Evolutionary conservation across 148 eudicot species (phyloP), one percentile per base, ranked within the genome.

Genomic region (Rhododendron mucronatum): DNA sequence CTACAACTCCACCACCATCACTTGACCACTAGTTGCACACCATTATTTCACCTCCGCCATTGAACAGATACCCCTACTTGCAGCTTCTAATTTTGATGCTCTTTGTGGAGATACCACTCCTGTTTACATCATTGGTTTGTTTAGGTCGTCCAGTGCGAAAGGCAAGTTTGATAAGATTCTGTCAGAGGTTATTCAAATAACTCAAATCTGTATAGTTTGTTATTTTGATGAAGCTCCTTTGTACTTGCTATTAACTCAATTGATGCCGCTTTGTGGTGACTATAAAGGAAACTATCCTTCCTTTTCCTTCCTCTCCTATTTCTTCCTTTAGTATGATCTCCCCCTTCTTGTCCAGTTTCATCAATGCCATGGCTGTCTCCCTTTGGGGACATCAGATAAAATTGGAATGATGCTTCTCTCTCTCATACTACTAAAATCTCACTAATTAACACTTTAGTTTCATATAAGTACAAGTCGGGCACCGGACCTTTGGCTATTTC

Each of bases 91-190:
- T 84, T 91, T 94, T 83, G 81, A 92, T 51, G 86, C 85, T 39
- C 74, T 96, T 33, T 96, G 99, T 87, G 94, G 95, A 33, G 93
- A 93, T 57, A 91, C 89, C 69, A 92, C 75, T 55, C 96, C 98
- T 69, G 95, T 96, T 84, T 96, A 98, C 90, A 83, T 96, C 12
- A 89, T 96, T 86, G 99, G 99, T 71, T 96, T 86, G 53, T 96
- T 92, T 86, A 94, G 92, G 88, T 95, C 96, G 79, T 89, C 93
- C 15, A 92, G 84, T 88, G 83, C 90, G 48, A 91, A 87, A 90
- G 90, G 84, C 65, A 92, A 90, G 85, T 89, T 96, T 3, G 91
- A 93, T 87, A 86, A 89, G n/a, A 88, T 94, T 65, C 71, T 96
- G 63, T 87, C 86, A 78, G 85, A 85, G 87, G 98, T 96, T 87